Base-by-base conservation (phyloP, 2,329 filamentous ascomycete genomes). In the Hortaea werneckii region DNA sequence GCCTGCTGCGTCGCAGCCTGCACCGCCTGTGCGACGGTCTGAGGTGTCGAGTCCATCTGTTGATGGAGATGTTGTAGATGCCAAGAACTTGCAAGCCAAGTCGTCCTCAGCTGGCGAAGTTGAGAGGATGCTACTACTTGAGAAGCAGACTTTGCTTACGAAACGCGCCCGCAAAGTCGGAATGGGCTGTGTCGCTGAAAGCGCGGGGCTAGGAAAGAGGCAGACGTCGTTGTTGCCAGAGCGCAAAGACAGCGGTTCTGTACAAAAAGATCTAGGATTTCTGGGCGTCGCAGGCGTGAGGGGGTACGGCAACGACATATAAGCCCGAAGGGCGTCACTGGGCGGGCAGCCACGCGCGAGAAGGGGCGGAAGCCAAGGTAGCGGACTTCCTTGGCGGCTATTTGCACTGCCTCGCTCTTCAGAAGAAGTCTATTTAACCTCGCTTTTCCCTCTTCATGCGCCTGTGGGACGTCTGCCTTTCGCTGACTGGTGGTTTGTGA, bases 1-100 rank as follows among this genome's bases (percentile, higher is more conserved):
- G 52, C 49, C 40, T 56, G 55, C 40, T 55, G 54, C 12, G 55
- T 56, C 9, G 58, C 57, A 29, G 57, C 57, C 41, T 58, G 55
- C 37, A 58, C 56, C 27, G 59, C 59, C 50, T 61, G 57, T 37
- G 58, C 58, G 50, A 60, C 52, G 26, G 54, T 53, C 43, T 53
- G 52, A 39, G 41, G 37, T 10, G 29, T 44, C 11, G 35, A 39
- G 38, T 47, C 44, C 44, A 47, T 47, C 9, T 20, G 20, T 20
- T 20, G 20, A 20, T 20, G 20, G 20, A 20, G 20, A 2, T 20
- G 20, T 4, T 20, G 20, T 20, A 20, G 20, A 20, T 20, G 20
- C 20, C 20, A 20, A 20, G 20, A 20, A 20, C 20, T 20, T 20
- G 20, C 20, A 20, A 20, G 20, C 20, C 20, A 20, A 20, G 20